Base-by-base conservation (phyloP, 192 early-diverging fungal genomes). In the Phlyctochytrium bullatum region DNA sequence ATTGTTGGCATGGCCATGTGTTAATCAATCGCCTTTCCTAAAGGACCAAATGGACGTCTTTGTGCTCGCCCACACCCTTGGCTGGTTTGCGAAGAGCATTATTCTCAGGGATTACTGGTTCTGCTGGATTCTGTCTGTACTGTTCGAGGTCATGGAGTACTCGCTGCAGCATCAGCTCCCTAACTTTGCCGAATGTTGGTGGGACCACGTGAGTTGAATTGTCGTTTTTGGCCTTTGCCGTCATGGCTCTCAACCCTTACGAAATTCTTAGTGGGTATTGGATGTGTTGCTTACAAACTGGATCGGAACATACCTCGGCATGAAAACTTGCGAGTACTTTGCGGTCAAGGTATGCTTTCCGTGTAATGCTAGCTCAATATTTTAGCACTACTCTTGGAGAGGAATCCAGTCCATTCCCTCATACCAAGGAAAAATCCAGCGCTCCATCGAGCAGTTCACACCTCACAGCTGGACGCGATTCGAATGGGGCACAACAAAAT, bases 161-260 rank as follows among this genome's bases (percentile, higher is more conserved):
- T 91, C 93, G 57, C 81, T 98, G 51, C 84, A 89, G 64, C 94
- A 98, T 78, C 96, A 96, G 73, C 82, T 98, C 71, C 90, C 91
- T 59, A 98, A 98, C 77, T 98, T 98, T 82, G 90, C 91, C 61
- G 96, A 98, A 83, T 98, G 96, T 74, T 98, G 94, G 94, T 98
- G 94, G 94, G 93, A 98, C 82, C 93, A 98, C 76, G 89, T 90
- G 83, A 36, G 27, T 27, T 34, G 58, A 47, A 34, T 34, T n/a
- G 58, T 62, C 47, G 33, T 23, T 31, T 23, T 3, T 2, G 52
- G 34, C 47, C 62, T 34, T n/a, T 50, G 24, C 28, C 23, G 28
- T 17, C 34, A n/a, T 75, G 0, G 63, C 24, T 69, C 2, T 34
- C n/a, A 67, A 23, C 14, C 12, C 40, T 24, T 3, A 17, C 29